Base-by-base conservation (phyloP, 306 rosid species). In the Hylodesmum podocarpum region DNA sequence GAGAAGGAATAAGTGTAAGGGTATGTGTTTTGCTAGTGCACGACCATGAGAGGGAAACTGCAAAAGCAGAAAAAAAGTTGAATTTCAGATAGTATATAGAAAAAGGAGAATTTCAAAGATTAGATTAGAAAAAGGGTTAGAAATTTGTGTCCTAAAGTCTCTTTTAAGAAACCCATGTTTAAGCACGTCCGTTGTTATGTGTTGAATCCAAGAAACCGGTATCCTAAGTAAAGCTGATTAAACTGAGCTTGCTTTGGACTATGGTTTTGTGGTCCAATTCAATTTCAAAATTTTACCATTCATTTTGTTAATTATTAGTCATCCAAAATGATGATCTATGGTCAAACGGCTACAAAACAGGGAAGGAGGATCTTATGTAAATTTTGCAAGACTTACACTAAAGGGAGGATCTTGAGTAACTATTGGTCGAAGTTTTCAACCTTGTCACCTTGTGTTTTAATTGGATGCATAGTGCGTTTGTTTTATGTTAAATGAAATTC, bases 171-270 rank as follows among this genome's bases (percentile, higher is more conserved):
- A 68, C 70, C 66, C 54, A 81, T 78, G 66, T 76, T 66, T 73
- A 79, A 50, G 87, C 89, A 87, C 61, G 84, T 83, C 49, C 40
- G 62, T 13, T 28, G 51, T 36, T 82, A 62, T 65, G 82, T 66
- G 77, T 70, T 90, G 97, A 92, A 92, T 90, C 97, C 97, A 87
- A 92, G 88, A 78, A 90, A 84, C 74, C 8, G 67, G 97, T 85
- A 92, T 92, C 97, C 97, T 57, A 92, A 86, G 96, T 84, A 13
- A 63, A 40, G 39, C 37, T 9, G 10, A 33, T 28, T 58, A 58
- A 29, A 72, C 14, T 21, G 4, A 37, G 72, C 8, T 21, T 79
- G 40, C 3, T 24, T 18, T 76, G 61, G 43, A 36, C 3, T 24
- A 24, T 76, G 61, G 43, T 15, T 55, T 76, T 44, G 82, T 84